Conservation (phyloP, 352 stramenopile genomes). For the Phytophthora vignae region DNA sequence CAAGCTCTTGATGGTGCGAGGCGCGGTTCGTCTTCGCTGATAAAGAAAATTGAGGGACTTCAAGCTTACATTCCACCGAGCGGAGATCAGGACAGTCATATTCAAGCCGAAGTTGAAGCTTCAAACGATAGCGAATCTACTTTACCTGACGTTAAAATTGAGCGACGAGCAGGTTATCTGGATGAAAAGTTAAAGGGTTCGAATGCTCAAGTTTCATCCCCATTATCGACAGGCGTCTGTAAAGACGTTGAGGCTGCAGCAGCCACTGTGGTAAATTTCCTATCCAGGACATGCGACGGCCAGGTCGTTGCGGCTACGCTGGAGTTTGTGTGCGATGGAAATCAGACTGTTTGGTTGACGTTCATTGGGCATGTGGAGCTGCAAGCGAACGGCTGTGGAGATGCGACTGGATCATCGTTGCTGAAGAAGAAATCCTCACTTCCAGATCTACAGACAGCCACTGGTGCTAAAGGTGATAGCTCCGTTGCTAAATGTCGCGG, state of each 20-base stretch:
- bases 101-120: slow-evolving; percentile 26
- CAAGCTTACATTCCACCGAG: slow-evolving; percentile 30
- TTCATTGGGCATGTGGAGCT: slow-evolving; percentile 39
- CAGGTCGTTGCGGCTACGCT: slow-evolving; percentile 29
- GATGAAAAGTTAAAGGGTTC: not conserved
- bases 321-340: slow-evolving; percentile 50
- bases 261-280: slow-evolving; percentile 34
- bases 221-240: slow-evolving; percentile 16
- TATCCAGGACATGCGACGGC: slow-evolving; percentile 21
- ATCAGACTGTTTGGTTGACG: slow-evolving; percentile 50
- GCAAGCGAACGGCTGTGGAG: not conserved
- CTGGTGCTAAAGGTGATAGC: slow-evolving; percentile 6
- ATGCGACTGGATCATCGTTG: not conserved
- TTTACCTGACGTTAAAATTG: slow-evolving; percentile 30
- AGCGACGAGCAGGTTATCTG: slow-evolving; percentile 23
- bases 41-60: slow-evolving; percentile 30
- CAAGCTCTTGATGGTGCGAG: slow-evolving; percentile 17
- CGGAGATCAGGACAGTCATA: slow-evolving; percentile 24
- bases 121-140: slow-evolving; percentile 14
- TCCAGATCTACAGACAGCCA: slow-evolving; percentile 43
- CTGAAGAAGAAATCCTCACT: slow-evolving; percentile 49
- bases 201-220: not conserved
- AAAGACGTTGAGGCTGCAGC: slow-evolving; percentile 43
- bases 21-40: not conserved
- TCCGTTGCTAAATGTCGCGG: slow-evolving; percentile 57